Evolutionary conservation across 441 rosid species (phyloP), one percentile per base, ranked within the genome.

Genomic region (Arabidopsis lyrata): DNA sequence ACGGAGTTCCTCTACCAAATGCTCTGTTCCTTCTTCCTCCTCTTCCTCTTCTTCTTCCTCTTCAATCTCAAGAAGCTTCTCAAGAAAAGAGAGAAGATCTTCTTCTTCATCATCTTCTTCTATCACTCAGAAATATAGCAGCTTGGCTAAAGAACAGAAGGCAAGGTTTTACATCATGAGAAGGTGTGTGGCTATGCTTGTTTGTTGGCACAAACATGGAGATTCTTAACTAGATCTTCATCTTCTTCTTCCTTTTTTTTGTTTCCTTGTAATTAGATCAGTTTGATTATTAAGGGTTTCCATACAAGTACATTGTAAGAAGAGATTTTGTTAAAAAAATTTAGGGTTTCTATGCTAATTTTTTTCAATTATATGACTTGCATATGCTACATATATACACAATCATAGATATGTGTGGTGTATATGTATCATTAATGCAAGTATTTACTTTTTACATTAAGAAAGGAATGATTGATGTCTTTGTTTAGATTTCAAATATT

Each of bases 121-220:
- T 16, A 88, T 88, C 66, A 70, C 91, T 8, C 82, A 83, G 18
- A 95, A 92, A 77, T 95, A 92, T 60, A 90, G 88, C 75, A 88
- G 80, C 87, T 64, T 95, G 72, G 99, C 99, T 57, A 92, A 95
- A 78, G 99, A 92, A 68, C 97, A 95, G 71, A 95, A 95, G 85
- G 91, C 98, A 11, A 88, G 91, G 79, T 93, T 95, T 77, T 95
- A 95, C 74, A 92, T 95, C 82, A 95, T 95, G 96, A 88, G 98
- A 72, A 85, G 98, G 69, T 95, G 99, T 78, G 97, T 95, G 67
- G 97, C 99, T 57, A 95, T 95, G 98, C 99, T 95, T 71, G 98
- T 90, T 77, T 92, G 98, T 55, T 95, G 99, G 99, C 96, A 92
- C 75, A 95, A 90, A 66, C 97, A 95, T 78, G 92, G 97, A 9